These are phyloP conservation scores for Beauveria scarabaeidicola DNA, from an alignment of 2,329 filamentous ascomycete genomes.

Conservation along the genomic window DNA sequence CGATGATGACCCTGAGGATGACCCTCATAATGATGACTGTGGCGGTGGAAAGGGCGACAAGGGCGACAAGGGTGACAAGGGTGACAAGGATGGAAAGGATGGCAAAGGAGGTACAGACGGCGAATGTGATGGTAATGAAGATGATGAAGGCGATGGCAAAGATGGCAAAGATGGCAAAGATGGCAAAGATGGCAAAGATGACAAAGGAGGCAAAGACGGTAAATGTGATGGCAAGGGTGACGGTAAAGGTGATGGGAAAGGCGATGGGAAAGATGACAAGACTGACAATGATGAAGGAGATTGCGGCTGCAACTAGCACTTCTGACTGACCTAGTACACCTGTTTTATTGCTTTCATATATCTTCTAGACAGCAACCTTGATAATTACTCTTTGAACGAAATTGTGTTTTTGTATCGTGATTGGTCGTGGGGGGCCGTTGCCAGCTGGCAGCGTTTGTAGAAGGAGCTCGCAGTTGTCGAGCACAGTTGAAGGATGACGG, in stretches of 20 bases:
- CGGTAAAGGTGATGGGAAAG: not conserved
- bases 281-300: slow-evolving; percentile 6
- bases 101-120: not conserved
- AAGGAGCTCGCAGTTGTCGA: not conserved
- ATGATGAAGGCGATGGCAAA: not conserved
- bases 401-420: not conserved
- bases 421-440: not conserved
- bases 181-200: not conserved
- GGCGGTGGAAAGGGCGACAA: not conserved
- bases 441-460: slow-evolving; percentile 2
- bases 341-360: not conserved
- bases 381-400: not conserved
- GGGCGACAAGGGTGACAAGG: not conserved
- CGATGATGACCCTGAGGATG: not conserved
- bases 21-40: not conserved
- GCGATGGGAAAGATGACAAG: not conserved
- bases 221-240: not conserved
- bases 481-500: not conserved
- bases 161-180: not conserved
- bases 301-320: slow-evolving; percentile 8
- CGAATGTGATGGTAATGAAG: not conserved
- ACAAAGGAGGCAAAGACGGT: not conserved
- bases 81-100: not conserved
- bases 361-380: not conserved
- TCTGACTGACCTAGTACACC: not conserved